Percentiles rank a stretch among this genome's conserved stretches.
Evolutionary conservation across 129 eudicot species (phyloP).

Genomic region (Chrysanthemum lavandulifolium): DNA sequence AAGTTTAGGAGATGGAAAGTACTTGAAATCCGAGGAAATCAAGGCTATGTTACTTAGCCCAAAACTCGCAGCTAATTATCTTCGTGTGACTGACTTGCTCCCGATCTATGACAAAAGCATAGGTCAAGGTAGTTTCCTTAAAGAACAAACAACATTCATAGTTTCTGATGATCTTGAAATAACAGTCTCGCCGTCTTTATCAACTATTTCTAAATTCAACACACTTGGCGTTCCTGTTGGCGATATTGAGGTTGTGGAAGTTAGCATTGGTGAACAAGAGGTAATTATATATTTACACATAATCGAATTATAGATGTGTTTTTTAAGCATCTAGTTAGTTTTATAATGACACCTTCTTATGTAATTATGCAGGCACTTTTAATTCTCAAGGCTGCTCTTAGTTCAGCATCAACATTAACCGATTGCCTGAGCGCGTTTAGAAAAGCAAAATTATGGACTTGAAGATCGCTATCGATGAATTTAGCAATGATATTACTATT

Average conservation of each 20-base stretch:
- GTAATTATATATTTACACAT: conserved; percentile 3
- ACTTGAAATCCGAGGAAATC: conserved; percentile 32
- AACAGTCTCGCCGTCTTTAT: conserved; percentile 16
- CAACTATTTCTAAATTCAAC: conserved; percentile 27
- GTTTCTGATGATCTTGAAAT: conserved; percentile 37
- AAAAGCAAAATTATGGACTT: conserved; percentile 13
- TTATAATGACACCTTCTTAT: not conserved
- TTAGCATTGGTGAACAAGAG: conserved; percentile 38
- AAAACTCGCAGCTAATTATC: conserved; percentile 22
- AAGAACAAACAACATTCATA: conserved; percentile 22
- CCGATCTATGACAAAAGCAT: conserved; percentile 8
- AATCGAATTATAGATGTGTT: not conserved
- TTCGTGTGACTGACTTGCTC: conserved; percentile 30
- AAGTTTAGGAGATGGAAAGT: conserved; percentile 24
- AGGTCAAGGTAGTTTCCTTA: conserved; percentile 29
- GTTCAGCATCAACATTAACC: not conserved
- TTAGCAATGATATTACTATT: no score
- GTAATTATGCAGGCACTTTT: conserved; percentile 27
- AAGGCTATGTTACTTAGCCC: conserved; percentile 34
- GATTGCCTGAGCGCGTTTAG: not conserved
- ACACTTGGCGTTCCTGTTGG: conserved; percentile 19
- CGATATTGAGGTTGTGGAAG: conserved; percentile 41
- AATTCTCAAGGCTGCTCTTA: conserved; percentile 23
- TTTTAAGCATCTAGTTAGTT: no score
- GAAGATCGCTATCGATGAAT: not conserved